Percentiles rank a stretch among this genome's conserved stretches.
These are phyloP conservation scores for Colletotrichum aenigma DNA, from an alignment of 2,329 filamentous ascomycete species.

Conservation along the genomic window DNA sequence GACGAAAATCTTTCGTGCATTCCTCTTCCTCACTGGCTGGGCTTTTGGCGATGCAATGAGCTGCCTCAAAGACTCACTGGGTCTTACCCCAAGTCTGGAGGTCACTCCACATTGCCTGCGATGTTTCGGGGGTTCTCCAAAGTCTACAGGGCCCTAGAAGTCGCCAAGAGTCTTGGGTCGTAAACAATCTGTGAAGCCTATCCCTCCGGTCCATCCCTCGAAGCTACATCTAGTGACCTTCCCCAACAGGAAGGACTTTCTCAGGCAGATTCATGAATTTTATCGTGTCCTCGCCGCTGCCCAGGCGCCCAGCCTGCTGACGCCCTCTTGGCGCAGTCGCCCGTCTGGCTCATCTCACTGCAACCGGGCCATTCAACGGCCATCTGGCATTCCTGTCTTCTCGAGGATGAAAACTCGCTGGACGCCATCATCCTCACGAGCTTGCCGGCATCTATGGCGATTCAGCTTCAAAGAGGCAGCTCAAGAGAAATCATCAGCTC, in stretches of 20 bases:
- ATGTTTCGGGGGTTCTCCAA: not conserved
- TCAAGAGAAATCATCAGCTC: not conserved
- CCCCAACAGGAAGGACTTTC: not conserved
- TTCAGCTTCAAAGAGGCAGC: not conserved
- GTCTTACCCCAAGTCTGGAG: not conserved
- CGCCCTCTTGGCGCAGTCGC: conserved; percentile 8
- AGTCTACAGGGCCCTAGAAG: not conserved
- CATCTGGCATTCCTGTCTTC: not conserved
- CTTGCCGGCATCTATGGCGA: conserved; percentile 3
- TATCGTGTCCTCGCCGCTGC: not conserved
- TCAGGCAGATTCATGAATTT: not conserved
- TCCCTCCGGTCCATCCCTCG: not conserved
- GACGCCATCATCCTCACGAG: not conserved
- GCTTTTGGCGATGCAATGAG: conserved; percentile 8
- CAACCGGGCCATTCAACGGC: not conserved
- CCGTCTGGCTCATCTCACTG: not conserved
- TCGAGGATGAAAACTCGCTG: not conserved
- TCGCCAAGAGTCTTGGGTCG: not conserved
- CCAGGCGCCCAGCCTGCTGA: conserved; percentile 10
- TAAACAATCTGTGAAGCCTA: not conserved
- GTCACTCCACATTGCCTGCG: not conserved
- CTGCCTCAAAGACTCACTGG: not conserved
- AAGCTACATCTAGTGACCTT: not conserved
- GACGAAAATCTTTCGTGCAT: not conserved
- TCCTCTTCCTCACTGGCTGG: not conserved